Conservation (phyloP, 2,329 filamentous ascomycete species). For the Teratosphaeria viscida region DNA sequence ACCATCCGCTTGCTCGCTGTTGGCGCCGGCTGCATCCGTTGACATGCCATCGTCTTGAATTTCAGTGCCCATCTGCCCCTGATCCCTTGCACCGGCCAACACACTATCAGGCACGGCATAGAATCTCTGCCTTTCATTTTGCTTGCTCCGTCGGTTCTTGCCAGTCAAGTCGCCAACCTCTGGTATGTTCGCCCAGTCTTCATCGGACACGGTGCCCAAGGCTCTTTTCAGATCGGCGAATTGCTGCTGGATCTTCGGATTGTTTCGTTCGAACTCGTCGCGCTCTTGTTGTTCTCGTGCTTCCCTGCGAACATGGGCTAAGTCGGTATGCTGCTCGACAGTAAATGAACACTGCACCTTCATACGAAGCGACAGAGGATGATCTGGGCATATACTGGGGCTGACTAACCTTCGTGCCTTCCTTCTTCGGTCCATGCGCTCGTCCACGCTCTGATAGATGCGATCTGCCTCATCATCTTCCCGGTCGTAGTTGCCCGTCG, state of each 20-base stretch:
- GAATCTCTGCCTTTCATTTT: slow-evolving; percentile 66
- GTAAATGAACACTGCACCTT: slow-evolving; percentile 23
- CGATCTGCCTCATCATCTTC: slow-evolving; percentile 96
- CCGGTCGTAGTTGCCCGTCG: slow-evolving; percentile 89
- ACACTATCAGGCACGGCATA: slow-evolving; percentile 97
- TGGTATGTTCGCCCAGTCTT: slow-evolving; percentile 91
- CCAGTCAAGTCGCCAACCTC: slow-evolving; percentile 95
- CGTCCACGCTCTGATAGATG: slow-evolving; percentile 91
- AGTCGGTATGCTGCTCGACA: slow-evolving; percentile 70
- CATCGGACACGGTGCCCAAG: slow-evolving; percentile 76
- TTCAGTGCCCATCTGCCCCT: slow-evolving; percentile 73
- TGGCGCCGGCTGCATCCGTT: slow-evolving; percentile 33
- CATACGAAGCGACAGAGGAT: neutral
- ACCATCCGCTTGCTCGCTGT: slow-evolving; percentile 53
- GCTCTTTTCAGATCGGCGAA: slow-evolving; percentile 93
- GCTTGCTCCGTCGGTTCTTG: slow-evolving; percentile 76
- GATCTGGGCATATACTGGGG: slow-evolving; percentile 4
- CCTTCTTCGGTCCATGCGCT: slow-evolving; percentile 87
- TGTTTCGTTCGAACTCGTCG: slow-evolving; percentile 93
- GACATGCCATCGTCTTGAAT: slow-evolving; percentile 62
- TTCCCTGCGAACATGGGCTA: slow-evolving; percentile 60
- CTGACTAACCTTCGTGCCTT: slow-evolving; percentile 73
- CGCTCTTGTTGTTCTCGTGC: slow-evolving; percentile 80
- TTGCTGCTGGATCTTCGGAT: slow-evolving; percentile 96
- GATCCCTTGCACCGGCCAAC: slow-evolving; percentile 71